Conservation (phyloP, 352 stramenopile species). For the Pseudoperonospora humuli region DNA sequence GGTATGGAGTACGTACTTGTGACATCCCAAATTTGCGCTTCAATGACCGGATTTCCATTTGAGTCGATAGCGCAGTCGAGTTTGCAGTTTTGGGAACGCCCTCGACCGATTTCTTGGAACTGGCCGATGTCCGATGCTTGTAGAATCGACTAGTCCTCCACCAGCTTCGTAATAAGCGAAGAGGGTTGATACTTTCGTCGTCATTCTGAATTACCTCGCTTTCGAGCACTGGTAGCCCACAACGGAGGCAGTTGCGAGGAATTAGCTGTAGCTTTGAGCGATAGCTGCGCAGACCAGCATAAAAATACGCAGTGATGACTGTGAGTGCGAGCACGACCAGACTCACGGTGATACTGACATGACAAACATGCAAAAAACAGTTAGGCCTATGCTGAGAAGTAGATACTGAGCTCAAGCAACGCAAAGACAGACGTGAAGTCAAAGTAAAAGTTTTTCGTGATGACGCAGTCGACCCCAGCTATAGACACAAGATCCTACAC, state of each 20-base stretch:
- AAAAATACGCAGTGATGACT: slow-evolving; percentile 56
- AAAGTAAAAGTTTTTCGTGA: slow-evolving; percentile 72
- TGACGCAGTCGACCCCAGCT: slow-evolving; percentile 62
- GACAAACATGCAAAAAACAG: not conserved
- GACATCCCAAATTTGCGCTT: slow-evolving; percentile 72
- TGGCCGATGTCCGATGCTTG: not conserved
- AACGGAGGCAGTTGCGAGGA: slow-evolving; percentile 59
- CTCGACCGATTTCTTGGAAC: not conserved
- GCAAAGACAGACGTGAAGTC: slow-evolving; percentile 48
- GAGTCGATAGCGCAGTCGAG: not conserved
- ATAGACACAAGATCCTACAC: slow-evolving; percentile 60
- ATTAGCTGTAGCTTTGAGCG: slow-evolving; percentile 54
- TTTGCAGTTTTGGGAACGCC: not conserved
- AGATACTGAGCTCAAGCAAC: not conserved
- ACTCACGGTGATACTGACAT: slow-evolving; percentile 39
- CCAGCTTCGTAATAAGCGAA: slow-evolving; percentile 34
- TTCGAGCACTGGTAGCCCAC: slow-evolving; percentile 55
- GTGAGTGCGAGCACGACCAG: slow-evolving; percentile 36
- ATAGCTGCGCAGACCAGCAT: slow-evolving; percentile 58
- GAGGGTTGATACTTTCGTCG: slow-evolving; percentile 47
- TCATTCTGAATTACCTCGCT: slow-evolving; percentile 41
- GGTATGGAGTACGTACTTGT: slow-evolving; percentile 55
- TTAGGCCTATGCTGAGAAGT: too few species aligned
- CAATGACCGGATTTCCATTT: slow-evolving; percentile 29
- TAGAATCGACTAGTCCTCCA: slow-evolving; percentile 23